Evolutionary conservation across 2,329 filamentous ascomycete genomes (phyloP).

Genomic region (Myriangium duriaei): DNA sequence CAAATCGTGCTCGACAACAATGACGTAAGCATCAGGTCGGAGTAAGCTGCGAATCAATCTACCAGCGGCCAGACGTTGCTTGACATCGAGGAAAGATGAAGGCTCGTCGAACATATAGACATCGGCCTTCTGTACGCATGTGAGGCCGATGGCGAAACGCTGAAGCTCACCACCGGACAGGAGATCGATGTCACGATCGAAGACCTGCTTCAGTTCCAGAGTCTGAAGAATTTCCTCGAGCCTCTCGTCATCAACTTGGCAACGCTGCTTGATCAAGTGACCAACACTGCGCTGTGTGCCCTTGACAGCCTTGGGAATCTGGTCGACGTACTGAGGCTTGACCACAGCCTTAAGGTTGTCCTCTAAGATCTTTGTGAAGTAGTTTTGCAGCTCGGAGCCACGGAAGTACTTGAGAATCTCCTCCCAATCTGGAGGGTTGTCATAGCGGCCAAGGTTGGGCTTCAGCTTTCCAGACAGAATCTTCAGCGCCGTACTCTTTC

Average conservation of each 20-base stretch:
- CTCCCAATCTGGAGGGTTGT: constrained; percentile 98
- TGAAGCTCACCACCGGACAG: constrained; percentile 97
- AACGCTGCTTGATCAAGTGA: constrained; percentile 61
- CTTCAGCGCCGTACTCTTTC: constrained; percentile 99
- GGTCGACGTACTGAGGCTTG: constrained; percentile 98
- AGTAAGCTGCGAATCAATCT: constrained; percentile 85
- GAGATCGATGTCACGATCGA: constrained; percentile 78
- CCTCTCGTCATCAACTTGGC: constrained; percentile 57
- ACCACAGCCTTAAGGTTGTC: constrained; percentile 96
- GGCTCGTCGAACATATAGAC: constrained; percentile 99
- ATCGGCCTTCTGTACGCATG: constrained; percentile 91
- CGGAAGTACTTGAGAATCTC: constrained; percentile 98
- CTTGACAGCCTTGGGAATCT: constrained; percentile 87
- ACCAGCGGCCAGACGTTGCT: constrained; percentile 89
- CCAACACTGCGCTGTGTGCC: constrained; percentile 63
- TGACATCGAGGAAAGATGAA: constrained; percentile 97
- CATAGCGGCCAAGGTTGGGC: constrained; percentile 87
- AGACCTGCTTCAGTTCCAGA: constrained; percentile 77
- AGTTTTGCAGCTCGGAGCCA: constrained; percentile 96
- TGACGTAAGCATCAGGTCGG: constrained; percentile 83
- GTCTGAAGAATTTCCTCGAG: constrained; percentile 68
- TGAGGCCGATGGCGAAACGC: constrained; percentile 90
- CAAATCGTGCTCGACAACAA: constrained; percentile 98
- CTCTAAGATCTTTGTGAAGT: constrained; percentile 96
- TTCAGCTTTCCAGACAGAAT: constrained; percentile 97